Base-by-base conservation (phyloP, 139 green algal genomes). In the Tetratostichococcus sp. region DNA sequence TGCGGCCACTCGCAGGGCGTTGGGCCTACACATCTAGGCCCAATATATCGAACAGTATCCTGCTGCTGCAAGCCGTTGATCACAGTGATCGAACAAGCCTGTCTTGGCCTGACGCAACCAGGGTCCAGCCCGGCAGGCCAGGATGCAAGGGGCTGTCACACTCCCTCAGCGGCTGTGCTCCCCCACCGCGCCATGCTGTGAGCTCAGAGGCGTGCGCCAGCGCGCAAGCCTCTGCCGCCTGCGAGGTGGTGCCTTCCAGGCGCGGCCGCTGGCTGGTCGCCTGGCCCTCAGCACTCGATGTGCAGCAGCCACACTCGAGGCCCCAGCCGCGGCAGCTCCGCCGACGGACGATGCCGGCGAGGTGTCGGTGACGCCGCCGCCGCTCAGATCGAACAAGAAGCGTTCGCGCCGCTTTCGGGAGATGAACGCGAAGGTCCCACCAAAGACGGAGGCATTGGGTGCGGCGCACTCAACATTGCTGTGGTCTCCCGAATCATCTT, bases 391-490 rank as follows among this genome's bases (percentile, higher is more conserved):
- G 50, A 76, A 82, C 70, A 88, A 85, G 74, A 75, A 74, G 30
- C 80, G 83, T 30, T 80, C 66, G 35, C 84, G 81, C 72, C 80
- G 85, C 31, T 90, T 85, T 68, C 86, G 80, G 75, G 80, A 79
- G 3, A 84, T 90, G 75, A 58, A 79, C 31, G 66, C 42, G 11
- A 90, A 88, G 82, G 69, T 85, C 30, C 70, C 76, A 39, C 25
- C n/a, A 66, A 69, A 69, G 33, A 30, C 73, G 22, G 43, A 25
- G 1, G 23, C 34, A 21, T 35, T 75, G 35, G 70, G 33, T 62
- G 50, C 14, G 50, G 11, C 22, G 11, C 50, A 50, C 39, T 50
- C n/a, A n/a, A n/a, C n/a, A n/a, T n/a, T n/a, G n/a, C n/a, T n/a
- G n/a, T n/a, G n/a, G n/a, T n/a, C n/a, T n/a, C n/a, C 69, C 72